Evolutionary conservation across 768 basidiomycete genomes (phyloP), one percentile per base, ranked within the genome.

Genomic region (Boletus vinaceobasis): DNA sequence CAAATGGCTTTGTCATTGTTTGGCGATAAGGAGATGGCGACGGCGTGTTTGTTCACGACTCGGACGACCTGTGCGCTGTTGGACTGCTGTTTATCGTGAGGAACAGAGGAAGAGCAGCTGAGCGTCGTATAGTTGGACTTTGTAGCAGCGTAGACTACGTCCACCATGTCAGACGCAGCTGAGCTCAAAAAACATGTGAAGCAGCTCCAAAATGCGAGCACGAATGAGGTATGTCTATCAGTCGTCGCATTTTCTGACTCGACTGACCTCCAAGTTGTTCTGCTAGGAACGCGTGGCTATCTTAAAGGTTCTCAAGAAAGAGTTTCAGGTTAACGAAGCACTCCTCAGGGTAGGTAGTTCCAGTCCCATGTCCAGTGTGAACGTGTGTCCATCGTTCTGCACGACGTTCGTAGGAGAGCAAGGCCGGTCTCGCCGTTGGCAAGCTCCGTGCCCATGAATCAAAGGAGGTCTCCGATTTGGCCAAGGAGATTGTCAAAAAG

Each of bases 401-500:
- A 26, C 31, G 5, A 15, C 54, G 50, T 38, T 27, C 48, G 29
- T 63, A 95, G 93, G 93, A 95, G 73, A 94, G 91, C 71, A 94
- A 89, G 71, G 88, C 87, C 4, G 93, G 93, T 46, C 74, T 96
- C n/a, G 89, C 92, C 0, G 92, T 97, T 3, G 92, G 93, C 49
- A 95, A 95, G 74, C 79, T 95, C 17, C 83, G 93, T 44, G 77
- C 79, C 31, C 87, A 93, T 70, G 74, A 80, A 1, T 75, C 80
- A 13, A 90, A 87, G 64, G 79, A 85, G 11, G 85, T 97, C 9
- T 70, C 90, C 8, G 88, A 91, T 60, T 75, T 90, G 7, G 91
- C 94, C 17, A 96, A 95, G 71, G 92, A 93, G 60, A 76, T 95
- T 43, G 94, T 97, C 46, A 90, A 86, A 72, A 88, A 87, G 65